Base-by-base conservation (phyloP, 1,139 yeast genomes). In the Protomyces inouyei region DNA sequence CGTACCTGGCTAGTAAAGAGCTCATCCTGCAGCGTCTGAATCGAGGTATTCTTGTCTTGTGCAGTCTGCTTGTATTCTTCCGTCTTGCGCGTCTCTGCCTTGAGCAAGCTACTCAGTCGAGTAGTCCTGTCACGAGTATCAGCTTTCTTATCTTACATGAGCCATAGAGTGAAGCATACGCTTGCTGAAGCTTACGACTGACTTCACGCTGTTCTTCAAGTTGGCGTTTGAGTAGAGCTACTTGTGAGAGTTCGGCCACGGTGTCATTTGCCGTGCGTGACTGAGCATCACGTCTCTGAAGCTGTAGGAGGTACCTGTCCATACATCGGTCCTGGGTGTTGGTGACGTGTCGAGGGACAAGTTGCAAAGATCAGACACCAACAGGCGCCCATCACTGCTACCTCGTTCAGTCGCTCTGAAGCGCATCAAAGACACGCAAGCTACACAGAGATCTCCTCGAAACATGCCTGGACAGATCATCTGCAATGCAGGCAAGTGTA, bases 401-500 rank as follows among this genome's bases (percentile, higher is more conserved):
- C 3, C 23, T 2, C 23, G 23, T 21, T 21, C 23, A 21, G 23
- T 21, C 23, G 1, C 23, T 21, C 23, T 21, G 2, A 2, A 21
- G 23, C 32, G 32, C 32, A 28, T 28, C 32, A 28, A 6, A 28
- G 32, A 28, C 32, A 28, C 32, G 32, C 32, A 6, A 28, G 8
- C 32, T 4, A 28, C 32, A 28, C 32, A 28, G 32, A 28, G 8
- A 28, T 28, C 23, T 28, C 32, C 2, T 28, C 8, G 32, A 28
- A 3, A 28, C 8, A 28, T 28, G 32, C 32, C 32, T 4, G 18
- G 23, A 16, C 21, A 21, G 5, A n/a, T 43, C 48, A 53, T 9
- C 48, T 65, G 66, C 64, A 66, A 66, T 52, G 68, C 68, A 16
- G 68, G 68, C 35, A 61, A 55, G 36, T 43, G 67, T 37, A 53